Percentiles rank a stretch among this genome's conserved stretches.
Conservation (phyloP, 306 rosid genomes). For the Rosa lucieae region DNA sequence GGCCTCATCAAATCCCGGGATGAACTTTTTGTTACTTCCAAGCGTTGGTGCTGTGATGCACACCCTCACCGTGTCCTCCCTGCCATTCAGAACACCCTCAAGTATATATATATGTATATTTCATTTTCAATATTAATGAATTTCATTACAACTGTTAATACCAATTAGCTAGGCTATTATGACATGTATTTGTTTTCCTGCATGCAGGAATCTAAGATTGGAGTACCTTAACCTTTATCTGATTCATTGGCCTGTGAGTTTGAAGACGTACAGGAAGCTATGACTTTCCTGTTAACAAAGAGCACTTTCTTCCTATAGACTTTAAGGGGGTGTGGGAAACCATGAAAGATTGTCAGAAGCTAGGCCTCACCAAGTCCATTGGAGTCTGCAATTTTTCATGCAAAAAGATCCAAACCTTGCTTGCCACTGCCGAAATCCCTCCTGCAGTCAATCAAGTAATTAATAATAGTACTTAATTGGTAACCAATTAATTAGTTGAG, state of each 20-base stretch:
- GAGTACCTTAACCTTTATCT: constrained; percentile 26
- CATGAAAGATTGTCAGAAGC: constrained; percentile 61
- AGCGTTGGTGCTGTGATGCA: constrained; percentile 51
- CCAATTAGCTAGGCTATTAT: not conserved
- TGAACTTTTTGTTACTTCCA: constrained; percentile 60
- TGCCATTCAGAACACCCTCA: constrained; percentile 44
- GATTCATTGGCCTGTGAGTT: constrained; percentile 21
- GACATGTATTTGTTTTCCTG: not conserved
- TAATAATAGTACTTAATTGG: not conserved
- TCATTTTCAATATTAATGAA: not conserved
- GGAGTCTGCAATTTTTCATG: constrained; percentile 71
- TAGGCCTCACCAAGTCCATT: constrained; percentile 66
- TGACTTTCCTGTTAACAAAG: constrained; percentile 30
- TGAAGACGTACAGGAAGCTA: not conserved
- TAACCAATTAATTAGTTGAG: not conserved
- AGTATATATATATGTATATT: constrained; percentile 5
- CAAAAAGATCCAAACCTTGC: constrained; percentile 49
- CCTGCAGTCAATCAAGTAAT: constrained; percentile 65
- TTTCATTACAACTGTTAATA: not conserved
- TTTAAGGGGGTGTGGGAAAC: constrained; percentile 57
- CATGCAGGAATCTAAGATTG: constrained; percentile 22
- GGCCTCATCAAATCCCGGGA: constrained; percentile 50
- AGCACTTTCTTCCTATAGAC: constrained; percentile 47
- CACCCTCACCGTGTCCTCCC: constrained; percentile 51
- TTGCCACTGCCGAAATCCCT: constrained; percentile 53